These are phyloP conservation scores for Hyphopichia pseudoburtonii DNA, from an alignment of 1,139 yeast species.

Conservation along the genomic window DNA sequence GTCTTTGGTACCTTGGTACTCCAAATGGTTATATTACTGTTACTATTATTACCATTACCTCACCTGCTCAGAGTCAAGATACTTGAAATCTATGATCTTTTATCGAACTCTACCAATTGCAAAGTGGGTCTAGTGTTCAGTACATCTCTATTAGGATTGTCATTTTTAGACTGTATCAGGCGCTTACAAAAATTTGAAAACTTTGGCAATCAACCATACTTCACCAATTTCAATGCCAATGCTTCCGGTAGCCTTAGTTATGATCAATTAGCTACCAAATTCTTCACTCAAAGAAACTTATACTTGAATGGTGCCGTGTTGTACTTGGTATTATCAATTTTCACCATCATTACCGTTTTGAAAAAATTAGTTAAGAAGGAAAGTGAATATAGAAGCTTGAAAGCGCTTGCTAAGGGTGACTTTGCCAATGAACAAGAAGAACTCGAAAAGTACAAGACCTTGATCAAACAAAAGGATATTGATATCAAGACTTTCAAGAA, in stretches of 20 bases:
- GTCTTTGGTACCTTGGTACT: conserved; percentile 45
- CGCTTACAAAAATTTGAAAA: conserved; percentile 36
- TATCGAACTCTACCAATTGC: conserved; percentile 44
- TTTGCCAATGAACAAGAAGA: conserved; percentile 26
- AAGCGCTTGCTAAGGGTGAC: conserved; percentile 16
- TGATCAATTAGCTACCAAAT: conserved; percentile 53
- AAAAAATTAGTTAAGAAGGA: conserved; percentile 61
- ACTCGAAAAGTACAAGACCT: conserved; percentile 37
- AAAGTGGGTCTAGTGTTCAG: conserved; percentile 50
- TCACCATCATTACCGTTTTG: conserved; percentile 56
- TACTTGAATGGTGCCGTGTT: conserved; percentile 71
- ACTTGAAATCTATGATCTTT: conserved; percentile 34
- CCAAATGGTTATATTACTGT: conserved; percentile 54
- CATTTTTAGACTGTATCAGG: conserved; percentile 61
- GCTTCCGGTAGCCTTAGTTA: conserved; percentile 20
- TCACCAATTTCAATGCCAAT: conserved; percentile 11
- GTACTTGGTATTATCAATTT: conserved; percentile 58
- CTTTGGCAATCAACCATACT: conserved; percentile 26
- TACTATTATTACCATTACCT: conserved; percentile 65
- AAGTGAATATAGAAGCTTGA: conserved; percentile 34
- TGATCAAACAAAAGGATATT: conserved; percentile 43
- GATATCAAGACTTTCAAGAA: conserved; percentile 52
- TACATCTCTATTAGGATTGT: conserved; percentile 46
- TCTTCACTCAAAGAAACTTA: conserved; percentile 69
- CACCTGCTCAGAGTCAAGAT: conserved; percentile 48